phyloP scores from a whole-genome alignment of 2,329 filamentous ascomycete species.

The Colletotrichum endophyticum region DNA sequence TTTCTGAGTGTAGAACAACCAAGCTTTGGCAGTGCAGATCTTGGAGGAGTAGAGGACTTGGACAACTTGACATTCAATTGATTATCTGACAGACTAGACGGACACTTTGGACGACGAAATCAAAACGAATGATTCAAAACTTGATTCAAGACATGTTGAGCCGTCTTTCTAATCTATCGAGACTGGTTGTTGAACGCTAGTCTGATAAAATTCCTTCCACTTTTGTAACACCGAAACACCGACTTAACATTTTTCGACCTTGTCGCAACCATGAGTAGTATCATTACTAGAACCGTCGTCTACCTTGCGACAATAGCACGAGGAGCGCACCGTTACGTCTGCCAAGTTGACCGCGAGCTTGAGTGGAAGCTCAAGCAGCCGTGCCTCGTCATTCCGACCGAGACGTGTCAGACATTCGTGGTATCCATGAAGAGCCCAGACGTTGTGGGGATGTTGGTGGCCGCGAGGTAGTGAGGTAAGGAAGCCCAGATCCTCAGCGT shows the following conservation, averaged over 20 bases:
- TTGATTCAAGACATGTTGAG: neutral
- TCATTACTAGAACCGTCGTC: accelerated
- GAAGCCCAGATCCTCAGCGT: slow-evolving; percentile 65
- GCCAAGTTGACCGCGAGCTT: slow-evolving; percentile 27
- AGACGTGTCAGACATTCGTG: slow-evolving; percentile 69
- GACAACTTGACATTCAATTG: neutral
- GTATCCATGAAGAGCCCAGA: slow-evolving; percentile 77
- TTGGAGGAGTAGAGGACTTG: neutral
- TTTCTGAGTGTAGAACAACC: neutral
- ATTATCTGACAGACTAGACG: accelerated
- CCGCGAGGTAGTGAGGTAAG: slow-evolving; percentile 64
- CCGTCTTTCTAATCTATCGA: neutral
- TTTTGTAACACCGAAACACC: neutral
- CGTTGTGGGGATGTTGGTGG: slow-evolving; percentile 72
- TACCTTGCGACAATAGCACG: slow-evolving; percentile 35
- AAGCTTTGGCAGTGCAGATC: neutral
- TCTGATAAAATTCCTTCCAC: accelerated
- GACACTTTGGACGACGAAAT: neutral
- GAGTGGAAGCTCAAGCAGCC: slow-evolving; percentile 29
- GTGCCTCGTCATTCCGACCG: slow-evolving; percentile 45
- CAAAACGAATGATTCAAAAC: accelerated
- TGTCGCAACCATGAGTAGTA: neutral
- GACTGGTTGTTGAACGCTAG: neutral
- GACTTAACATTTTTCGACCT: neutral
- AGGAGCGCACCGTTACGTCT: slow-evolving; percentile 36